phyloP scores from a whole-genome alignment of 2,329 filamentous ascomycete genomes.

The Amauroascus niger region DNA sequence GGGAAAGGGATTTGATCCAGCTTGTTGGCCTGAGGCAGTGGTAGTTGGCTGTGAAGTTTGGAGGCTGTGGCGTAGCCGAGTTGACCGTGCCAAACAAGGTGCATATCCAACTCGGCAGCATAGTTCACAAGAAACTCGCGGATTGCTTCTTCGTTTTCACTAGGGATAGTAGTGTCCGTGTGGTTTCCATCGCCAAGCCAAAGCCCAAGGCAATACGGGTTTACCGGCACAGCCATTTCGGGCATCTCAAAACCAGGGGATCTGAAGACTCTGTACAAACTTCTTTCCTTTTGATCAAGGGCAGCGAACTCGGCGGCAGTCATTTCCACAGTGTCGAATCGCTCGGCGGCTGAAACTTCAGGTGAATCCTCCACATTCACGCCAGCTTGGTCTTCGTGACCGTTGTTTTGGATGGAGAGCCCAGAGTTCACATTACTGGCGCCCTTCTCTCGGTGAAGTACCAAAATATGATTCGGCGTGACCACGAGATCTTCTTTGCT shows the following conservation, averaged over 20 bases:
- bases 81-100: slow-evolving; percentile 1
- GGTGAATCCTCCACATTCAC: background rate
- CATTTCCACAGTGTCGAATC: slow-evolving; percentile 39
- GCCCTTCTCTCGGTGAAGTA: slow-evolving; percentile 33
- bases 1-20: no score
- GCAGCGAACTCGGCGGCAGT: slow-evolving; percentile 40
- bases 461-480: slow-evolving; percentile 43
- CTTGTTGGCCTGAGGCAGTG: no score
- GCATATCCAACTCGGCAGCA: slow-evolving; percentile 14
- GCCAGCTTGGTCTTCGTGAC: background rate
- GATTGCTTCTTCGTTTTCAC: slow-evolving; percentile 11
- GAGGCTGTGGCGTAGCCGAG: background rate
- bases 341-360: slow-evolving; percentile 19
- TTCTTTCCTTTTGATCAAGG: slow-evolving; percentile 31
- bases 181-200: slow-evolving; percentile 19
- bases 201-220: slow-evolving; percentile 19
- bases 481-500: slow-evolving; percentile 42
- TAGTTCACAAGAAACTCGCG: slow-evolving; percentile 14
- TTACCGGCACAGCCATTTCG: slow-evolving; percentile 19
- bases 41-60: no score
- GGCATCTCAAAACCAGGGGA: slow-evolving; percentile 26
- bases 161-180: background rate
- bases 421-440: slow-evolving; percentile 8
- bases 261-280: slow-evolving; percentile 30
- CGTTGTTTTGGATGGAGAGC: background rate